Evolutionary conservation across 1,284 basidiomycete species (phyloP).

Genomic region (Rhodotorula mucilaginosa): DNA sequence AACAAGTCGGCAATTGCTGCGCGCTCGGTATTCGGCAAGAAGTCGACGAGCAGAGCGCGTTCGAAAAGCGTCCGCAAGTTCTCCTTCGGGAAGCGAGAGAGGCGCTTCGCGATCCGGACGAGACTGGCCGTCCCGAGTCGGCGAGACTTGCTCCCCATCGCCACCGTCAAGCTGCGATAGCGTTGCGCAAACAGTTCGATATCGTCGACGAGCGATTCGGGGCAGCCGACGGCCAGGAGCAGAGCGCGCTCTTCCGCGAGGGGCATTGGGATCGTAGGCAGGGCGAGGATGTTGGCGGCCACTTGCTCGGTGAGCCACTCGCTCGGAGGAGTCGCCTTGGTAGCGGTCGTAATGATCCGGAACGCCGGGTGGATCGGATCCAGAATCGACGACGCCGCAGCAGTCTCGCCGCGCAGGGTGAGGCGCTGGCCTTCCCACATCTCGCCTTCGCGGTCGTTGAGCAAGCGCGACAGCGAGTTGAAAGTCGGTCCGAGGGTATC

Average conservation of each 20-base stretch:
- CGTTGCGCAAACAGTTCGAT: slow-evolving; percentile 43
- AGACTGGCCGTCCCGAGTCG: slow-evolving; percentile 49
- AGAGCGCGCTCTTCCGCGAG: slow-evolving; percentile 45
- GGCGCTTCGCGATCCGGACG: slow-evolving; percentile 47
- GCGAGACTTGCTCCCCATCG: slow-evolving; percentile 44
- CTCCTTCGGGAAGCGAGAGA: slow-evolving; percentile 44
- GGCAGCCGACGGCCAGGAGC: slow-evolving; percentile 33
- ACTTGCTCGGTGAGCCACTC: slow-evolving; percentile 50
- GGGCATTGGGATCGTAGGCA: slow-evolving; percentile 48
- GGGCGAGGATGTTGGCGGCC: slow-evolving; percentile 46
- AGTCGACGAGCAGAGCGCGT: slow-evolving; percentile 48
- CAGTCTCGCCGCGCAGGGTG: slow-evolving; percentile 1
- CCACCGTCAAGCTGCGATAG: slow-evolving; percentile 44
- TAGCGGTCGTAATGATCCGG: slow-evolving; percentile 48
- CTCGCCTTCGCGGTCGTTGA: slow-evolving; percentile 33
- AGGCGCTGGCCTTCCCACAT: slow-evolving; percentile 33
- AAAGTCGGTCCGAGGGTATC: slow-evolving; percentile 50
- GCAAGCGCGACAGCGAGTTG: slow-evolving; percentile 41
- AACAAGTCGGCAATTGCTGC: slow-evolving; percentile 45
- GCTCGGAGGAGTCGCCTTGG: slow-evolving; percentile 36
- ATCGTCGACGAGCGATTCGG: slow-evolving; percentile 12
- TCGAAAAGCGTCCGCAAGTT: slow-evolving; percentile 43
- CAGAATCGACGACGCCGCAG: slow-evolving; percentile 4
- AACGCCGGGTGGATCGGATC: slow-evolving; percentile 43
- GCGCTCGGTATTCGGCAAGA: slow-evolving; percentile 48